These are phyloP conservation scores for Fusarium verrucosum DNA, from an alignment of 2,329 filamentous ascomycete species.

Conservation along the genomic window DNA sequence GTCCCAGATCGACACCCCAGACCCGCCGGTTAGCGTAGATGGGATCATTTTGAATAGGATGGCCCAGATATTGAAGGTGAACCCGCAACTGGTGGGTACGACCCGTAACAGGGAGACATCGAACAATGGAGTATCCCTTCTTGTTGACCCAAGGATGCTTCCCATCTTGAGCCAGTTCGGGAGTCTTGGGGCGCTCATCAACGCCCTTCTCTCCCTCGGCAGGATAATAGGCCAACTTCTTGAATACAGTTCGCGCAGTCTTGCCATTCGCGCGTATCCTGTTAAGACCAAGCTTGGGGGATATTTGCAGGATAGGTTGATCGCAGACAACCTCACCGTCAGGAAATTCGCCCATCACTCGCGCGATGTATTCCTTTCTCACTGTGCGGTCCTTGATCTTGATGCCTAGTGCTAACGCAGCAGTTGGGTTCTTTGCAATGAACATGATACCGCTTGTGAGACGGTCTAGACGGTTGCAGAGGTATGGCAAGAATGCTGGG, in stretches of 20 bases:
- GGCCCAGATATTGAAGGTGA: constrained; percentile 91
- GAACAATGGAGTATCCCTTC: constrained; percentile 91
- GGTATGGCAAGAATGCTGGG: constrained; percentile 63
- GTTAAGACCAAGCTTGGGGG: constrained; percentile 93
- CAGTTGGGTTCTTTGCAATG: constrained; percentile 84
- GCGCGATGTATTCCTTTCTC: constrained; percentile 93
- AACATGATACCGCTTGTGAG: constrained; percentile 99
- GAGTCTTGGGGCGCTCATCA: constrained; percentile 41
- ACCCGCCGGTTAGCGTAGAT: constrained; percentile 96
- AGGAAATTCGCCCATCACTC: constrained; percentile 90
- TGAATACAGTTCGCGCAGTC: constrained; percentile 88
- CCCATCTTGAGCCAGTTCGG: constrained; percentile 35
- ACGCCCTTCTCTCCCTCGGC: constrained; percentile 31
- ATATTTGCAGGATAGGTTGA: constrained; percentile 92
- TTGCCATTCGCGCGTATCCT: constrained; percentile 94
- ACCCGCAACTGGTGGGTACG: constrained; percentile 95
- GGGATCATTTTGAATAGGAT: constrained; percentile 96
- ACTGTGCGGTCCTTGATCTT: constrained; percentile 85
- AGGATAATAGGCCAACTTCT: constrained; percentile 90
- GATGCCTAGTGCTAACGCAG: constrained; percentile 77
- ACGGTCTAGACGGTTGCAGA: constrained; percentile 93
- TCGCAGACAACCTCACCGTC: constrained; percentile 92
- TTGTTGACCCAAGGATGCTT: constrained; percentile 59
- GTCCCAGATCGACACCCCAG: constrained; percentile 83
- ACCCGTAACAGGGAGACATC: constrained; percentile 91